Evolutionary conservation across 2,329 filamentous ascomycete genomes (phyloP).

Genomic region (Ceratocystis smalleyi): DNA sequence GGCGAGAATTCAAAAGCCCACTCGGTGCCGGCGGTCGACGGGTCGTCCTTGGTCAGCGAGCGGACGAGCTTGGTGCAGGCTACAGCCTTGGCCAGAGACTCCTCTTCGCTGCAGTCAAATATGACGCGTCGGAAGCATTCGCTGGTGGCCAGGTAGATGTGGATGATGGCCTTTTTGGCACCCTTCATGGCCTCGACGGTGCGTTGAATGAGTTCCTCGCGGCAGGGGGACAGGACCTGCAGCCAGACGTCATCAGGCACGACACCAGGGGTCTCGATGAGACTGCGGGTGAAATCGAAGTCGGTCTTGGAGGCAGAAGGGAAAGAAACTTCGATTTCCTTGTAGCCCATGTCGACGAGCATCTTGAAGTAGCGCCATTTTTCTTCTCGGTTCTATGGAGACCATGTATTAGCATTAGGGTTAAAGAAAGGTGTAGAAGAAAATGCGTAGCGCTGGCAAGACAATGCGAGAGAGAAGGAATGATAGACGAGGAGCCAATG

Average conservation of each 20-base stretch:
- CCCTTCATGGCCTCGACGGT: conserved; percentile 82
- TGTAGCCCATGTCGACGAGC: conserved; percentile 83
- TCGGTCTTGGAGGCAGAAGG: conserved; percentile 89
- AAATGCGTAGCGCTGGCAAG: neutral
- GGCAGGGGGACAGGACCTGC: conserved; percentile 83
- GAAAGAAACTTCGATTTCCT: conserved; percentile 94
- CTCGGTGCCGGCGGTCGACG: conserved; percentile 38
- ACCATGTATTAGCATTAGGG: neutral
- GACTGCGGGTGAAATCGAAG: conserved; percentile 73
- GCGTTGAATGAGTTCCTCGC: conserved; percentile 74
- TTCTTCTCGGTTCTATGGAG: conserved; percentile 66
- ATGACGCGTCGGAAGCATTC: conserved; percentile 88
- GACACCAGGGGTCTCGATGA: conserved; percentile 70
- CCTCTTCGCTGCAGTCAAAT: conserved; percentile 71
- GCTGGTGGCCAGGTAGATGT: conserved; percentile 91
- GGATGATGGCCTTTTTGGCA: conserved; percentile 83
- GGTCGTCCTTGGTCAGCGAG: conserved; percentile 73
- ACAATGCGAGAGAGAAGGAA: neutral
- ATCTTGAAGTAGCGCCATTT: conserved; percentile 94
- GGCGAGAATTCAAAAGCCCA: conserved; percentile 77
- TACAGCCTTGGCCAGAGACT: conserved; percentile 68
- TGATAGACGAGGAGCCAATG: neutral
- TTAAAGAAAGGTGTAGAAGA: neutral
- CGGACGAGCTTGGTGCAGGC: conserved; percentile 75
- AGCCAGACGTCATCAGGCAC: conserved; percentile 82